Evolutionary conservation across 352 stramenopile species (phyloP).

Genomic region (Pythium monospermum): DNA sequence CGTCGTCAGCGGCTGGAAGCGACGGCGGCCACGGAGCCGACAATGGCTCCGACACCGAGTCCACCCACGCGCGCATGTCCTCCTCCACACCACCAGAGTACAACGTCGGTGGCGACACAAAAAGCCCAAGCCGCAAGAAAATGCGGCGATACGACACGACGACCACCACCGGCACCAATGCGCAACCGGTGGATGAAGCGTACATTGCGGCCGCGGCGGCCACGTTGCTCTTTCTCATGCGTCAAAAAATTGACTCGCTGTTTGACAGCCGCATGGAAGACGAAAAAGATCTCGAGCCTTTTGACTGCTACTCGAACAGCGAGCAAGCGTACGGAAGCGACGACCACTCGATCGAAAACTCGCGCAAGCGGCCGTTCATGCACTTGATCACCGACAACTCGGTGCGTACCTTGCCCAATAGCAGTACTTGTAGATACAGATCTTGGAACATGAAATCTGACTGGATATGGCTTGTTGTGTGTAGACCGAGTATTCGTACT

Average conservation of each 20-base stretch:
- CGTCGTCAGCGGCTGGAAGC: conserved; percentile 13
- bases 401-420: conserved; percentile 21
- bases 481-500: conserved; percentile 27
- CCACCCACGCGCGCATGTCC: not conserved
- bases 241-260: conserved; percentile 76
- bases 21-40: conserved; percentile 9
- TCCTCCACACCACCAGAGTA: conserved; percentile 4
- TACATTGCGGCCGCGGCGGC: conserved; percentile 78
- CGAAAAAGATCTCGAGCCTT: conserved; percentile 58
- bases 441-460: not conserved
- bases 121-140: conserved; percentile 51
- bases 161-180: too few relatives aligned
- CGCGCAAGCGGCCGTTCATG: conserved; percentile 69
- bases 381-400: conserved; percentile 66
- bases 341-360: conserved; percentile 21
- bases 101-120: conserved; percentile 23
- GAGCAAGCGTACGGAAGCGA: conserved; percentile 14
- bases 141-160: conserved; percentile 33
- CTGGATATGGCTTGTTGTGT: conserved; percentile 2
- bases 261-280: conserved; percentile 59
- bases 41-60: conserved; percentile 18
- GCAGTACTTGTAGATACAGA: too few relatives aligned
- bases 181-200: conserved; percentile 60
- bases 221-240: conserved; percentile 82
- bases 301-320: conserved; percentile 66